phyloP scores from a whole-genome alignment of 177 flowering plant genomes.

The Telopea speciosissima region DNA sequence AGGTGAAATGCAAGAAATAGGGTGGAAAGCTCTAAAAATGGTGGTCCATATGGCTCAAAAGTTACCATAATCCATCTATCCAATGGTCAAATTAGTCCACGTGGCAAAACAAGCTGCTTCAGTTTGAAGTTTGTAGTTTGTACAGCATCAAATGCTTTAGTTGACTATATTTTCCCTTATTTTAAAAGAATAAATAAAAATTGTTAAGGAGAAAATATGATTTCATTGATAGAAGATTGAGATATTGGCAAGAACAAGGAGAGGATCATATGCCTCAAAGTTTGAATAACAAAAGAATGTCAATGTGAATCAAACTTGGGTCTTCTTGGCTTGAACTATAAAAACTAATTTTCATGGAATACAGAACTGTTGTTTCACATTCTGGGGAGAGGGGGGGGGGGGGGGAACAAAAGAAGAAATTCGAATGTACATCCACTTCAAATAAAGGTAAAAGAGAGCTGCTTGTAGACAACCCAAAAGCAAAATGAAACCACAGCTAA shows the following conservation, averaged over 20 bases:
- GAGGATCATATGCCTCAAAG: not conserved
- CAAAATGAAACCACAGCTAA: not conserved
- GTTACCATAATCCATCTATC: no score
- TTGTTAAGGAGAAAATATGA: not conserved
- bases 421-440: not conserved
- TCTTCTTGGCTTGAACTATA: not conserved
- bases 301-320: not conserved
- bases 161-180: no score
- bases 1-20: not conserved
- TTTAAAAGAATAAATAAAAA: no score
- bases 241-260: not conserved
- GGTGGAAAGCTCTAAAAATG: no score
- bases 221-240: not conserved
- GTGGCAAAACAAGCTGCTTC: no score
- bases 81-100: no score
- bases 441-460: not conserved
- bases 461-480: slow-evolving; percentile 1
- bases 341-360: not conserved
- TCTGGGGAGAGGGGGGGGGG: not conserved
- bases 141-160: no score
- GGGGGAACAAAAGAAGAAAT: not conserved
- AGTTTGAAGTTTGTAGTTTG: no score
- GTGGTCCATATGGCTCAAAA: no score
- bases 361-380: not conserved
- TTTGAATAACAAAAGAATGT: not conserved